phyloP scores from a whole-genome alignment of 768 basidiomycete genomes.

The Rubroboletus satanas region DNA sequence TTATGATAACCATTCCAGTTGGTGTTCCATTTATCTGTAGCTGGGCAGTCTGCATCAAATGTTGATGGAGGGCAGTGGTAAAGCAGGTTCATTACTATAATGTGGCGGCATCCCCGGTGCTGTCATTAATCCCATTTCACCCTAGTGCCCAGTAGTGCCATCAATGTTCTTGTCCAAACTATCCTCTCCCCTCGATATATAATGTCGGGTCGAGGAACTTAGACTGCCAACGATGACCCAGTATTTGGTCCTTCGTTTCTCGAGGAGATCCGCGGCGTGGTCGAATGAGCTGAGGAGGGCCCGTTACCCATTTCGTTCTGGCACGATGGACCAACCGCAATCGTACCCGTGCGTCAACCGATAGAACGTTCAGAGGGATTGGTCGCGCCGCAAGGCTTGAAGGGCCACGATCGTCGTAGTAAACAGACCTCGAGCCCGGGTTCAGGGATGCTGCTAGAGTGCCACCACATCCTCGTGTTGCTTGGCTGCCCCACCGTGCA shows the following conservation, averaged over 20 bases:
- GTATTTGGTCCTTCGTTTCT: constrained; percentile 48
- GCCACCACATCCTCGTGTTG: not conserved
- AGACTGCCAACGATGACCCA: constrained; percentile 37
- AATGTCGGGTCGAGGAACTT: not conserved
- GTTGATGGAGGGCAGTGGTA: not conserved
- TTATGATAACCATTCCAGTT: not conserved
- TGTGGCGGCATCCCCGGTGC: too few relatives aligned
- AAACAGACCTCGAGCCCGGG: constrained; percentile 5
- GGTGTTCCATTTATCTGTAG: not conserved
- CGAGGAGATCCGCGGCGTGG: constrained; percentile 41
- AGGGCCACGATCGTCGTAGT: not conserved
- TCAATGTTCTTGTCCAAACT: too few relatives aligned
- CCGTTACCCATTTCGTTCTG: constrained; percentile 15
- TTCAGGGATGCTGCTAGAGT: constrained; percentile 1
- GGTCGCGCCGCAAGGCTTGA: not conserved
- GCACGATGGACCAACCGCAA: constrained; percentile 25
- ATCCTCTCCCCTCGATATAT: not conserved
- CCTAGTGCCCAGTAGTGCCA: too few relatives aligned
- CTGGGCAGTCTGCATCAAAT: not conserved
- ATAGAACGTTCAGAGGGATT: not conserved
- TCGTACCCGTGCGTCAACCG: not conserved
- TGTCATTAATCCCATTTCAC: too few relatives aligned
- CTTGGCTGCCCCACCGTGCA: not conserved
- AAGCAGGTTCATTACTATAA: not conserved
- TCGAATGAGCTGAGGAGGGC: not conserved